Conservation (phyloP, 352 stramenopile species). For the Phytophthora podocarpi region DNA sequence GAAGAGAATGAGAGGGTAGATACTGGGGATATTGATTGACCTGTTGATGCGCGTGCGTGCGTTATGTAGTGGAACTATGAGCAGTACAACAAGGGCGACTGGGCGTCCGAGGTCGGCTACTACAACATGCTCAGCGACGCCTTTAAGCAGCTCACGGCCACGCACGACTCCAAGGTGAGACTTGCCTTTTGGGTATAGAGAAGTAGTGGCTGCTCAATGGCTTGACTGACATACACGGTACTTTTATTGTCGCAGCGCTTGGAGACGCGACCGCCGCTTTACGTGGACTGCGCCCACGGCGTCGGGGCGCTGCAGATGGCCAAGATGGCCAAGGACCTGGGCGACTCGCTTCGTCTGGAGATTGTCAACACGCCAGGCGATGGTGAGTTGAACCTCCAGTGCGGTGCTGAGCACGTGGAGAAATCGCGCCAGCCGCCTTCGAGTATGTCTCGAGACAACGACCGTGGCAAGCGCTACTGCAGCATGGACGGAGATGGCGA, state of each 20-base stretch:
- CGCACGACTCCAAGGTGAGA: constrained; percentile 71
- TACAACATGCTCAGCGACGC: constrained; percentile 94
- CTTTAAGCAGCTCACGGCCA: constrained; percentile 91
- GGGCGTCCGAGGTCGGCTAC: constrained; percentile 93
- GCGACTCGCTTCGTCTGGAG: constrained; percentile 82
- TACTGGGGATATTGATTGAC: background rate
- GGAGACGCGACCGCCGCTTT: constrained; percentile 78
- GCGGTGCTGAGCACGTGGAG: constrained; percentile 97
- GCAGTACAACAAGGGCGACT: constrained; percentile 89
- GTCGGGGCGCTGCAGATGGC: constrained; percentile 87
- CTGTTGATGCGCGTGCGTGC: background rate
- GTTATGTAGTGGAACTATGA: constrained; percentile 83
- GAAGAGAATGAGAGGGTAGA: background rate
- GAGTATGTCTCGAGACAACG: constrained; percentile 65
- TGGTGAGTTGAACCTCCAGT: constrained; percentile 95
- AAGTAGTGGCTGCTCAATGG: background rate
- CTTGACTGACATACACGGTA: constrained; percentile 5
- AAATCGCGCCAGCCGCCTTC: constrained; percentile 89
- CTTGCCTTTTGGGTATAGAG: background rate
- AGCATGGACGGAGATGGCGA: constrained; percentile 98
- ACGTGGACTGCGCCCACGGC: constrained; percentile 94
- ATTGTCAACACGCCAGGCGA: constrained; percentile 81
- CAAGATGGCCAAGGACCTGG: constrained; percentile 80
- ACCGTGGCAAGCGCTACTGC: constrained; percentile 86
- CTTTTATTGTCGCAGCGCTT: constrained; percentile 48